A percentile compares a stretch with the other conserved stretches of the same genome.
Conservation (phyloP, 2,329 filamentous ascomycete genomes). For the Saccharata proteae region DNA sequence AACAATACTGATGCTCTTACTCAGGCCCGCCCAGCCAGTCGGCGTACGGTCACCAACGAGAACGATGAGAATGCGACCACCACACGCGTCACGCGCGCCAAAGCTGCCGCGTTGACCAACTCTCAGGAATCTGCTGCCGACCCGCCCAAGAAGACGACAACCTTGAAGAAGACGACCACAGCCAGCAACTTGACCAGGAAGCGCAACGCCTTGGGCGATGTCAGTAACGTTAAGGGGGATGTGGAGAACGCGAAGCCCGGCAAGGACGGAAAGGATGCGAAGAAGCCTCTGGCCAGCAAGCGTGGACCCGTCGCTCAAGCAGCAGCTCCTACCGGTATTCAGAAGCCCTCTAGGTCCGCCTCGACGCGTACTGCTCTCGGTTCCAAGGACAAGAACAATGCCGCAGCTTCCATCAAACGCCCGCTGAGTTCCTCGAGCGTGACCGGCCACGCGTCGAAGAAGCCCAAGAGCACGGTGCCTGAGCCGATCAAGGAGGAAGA, state of each 20-base stretch:
- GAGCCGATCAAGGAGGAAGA: constrained; percentile 45
- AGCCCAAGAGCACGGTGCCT: constrained; percentile 46
- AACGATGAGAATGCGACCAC: constrained; percentile 79
- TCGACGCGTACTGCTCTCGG: constrained; percentile 51
- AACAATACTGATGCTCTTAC: constrained; percentile 31
- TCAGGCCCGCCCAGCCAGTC: constrained; percentile 58
- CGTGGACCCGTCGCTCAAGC: constrained; percentile 63
- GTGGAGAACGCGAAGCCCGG: constrained; percentile 36
- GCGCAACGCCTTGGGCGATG: constrained; percentile 79
- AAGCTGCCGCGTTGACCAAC: constrained; percentile 57
- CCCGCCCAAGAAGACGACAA: constrained; percentile 42
- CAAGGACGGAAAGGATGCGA: constrained; percentile 46
- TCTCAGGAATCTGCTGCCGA: constrained; percentile 38
- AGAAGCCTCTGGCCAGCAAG: constrained; percentile 55
- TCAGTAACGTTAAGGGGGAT: constrained; percentile 55
- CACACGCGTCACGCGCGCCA: constrained; percentile 84
- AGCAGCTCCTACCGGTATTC: constrained; percentile 65
- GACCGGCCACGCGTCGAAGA: constrained; percentile 53
- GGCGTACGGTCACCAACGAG: constrained; percentile 73
- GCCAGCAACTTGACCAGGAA: constrained; percentile 45
- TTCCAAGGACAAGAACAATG: constrained; percentile 58
- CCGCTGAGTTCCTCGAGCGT: constrained; percentile 60
- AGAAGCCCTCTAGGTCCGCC: constrained; percentile 53
- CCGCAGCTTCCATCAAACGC: constrained; percentile 56
- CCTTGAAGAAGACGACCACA: constrained; percentile 31